Base-by-base conservation (phyloP, 2,329 filamentous ascomycete genomes). In the Apiospora phragmitis region DNA sequence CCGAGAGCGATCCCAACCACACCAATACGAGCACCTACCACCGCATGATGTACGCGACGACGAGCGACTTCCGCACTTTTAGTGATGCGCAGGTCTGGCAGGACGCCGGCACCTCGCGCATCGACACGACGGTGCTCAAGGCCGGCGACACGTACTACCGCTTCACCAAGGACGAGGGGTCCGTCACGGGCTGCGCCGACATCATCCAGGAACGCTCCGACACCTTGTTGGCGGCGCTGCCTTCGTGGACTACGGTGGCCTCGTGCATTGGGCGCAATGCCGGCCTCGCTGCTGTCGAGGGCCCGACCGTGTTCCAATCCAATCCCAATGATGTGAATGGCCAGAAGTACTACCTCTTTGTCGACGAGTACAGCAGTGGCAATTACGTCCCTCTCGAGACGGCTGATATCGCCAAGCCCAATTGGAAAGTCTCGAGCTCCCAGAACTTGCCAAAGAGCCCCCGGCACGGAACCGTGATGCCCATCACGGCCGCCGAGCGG, bases 131-230 rank as follows among this genome's bases (percentile, higher is more conserved):
- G 0, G 84, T 88, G 0, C 75, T 88, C 18, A 79, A 85, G 68
- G 81, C 81, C 0, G 80, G 79, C 1, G 76, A 76, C 14, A 77
- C 76, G 0, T 88, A 85, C 75, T 86, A 87, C 74, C 85, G 87
- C 12, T 89, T 88, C 74, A 88, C 86, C 24, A 88, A 89, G 70
- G 86, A 88, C 55, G 86, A 88, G 70, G 85, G 85, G 0, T 84
- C 81, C 1, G 80, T 77, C 1, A 87, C 85, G 0, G 86, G 86
- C 1, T 89, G 87, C 74, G 79, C 78, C 2, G 87, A 89, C 59
- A 88, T 88, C 32, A 88, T 89, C 26, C 82, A 88, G 71, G 86
- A 88, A 73, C 82, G 81, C 42, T 86, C 85, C 0, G 70, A 77
- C 1, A 79, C 77, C 1, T 76, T 88, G 3, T 81, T 82, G 3